Evolutionary conservation across 2,329 filamentous ascomycete genomes (phyloP).

Genomic region (Penicillium digitatum): DNA sequence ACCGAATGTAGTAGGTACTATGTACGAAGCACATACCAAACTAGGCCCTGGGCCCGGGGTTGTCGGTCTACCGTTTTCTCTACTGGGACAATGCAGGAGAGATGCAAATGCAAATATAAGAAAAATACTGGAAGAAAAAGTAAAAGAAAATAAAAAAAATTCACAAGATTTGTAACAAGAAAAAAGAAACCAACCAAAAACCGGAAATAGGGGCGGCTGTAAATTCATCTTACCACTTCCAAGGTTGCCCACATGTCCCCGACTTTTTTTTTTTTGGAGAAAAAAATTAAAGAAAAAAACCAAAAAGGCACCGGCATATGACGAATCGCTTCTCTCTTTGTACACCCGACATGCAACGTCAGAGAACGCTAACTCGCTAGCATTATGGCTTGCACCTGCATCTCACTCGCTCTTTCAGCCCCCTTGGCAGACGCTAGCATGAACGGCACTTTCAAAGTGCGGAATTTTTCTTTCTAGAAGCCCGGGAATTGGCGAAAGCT

Average conservation of each 20-base stretch:
- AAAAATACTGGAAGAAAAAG: not conserved
- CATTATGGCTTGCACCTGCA: not conserved
- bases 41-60: not conserved
- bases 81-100: not conserved
- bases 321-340: not conserved
- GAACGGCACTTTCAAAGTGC: slow-evolving; percentile 6
- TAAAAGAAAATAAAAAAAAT: not conserved
- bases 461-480: slow-evolving; percentile 22
- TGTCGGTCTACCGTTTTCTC: not conserved
- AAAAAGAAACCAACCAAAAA: not conserved
- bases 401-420: not conserved
- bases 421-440: slow-evolving; percentile 1
- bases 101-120: not conserved
- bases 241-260: not conserved
- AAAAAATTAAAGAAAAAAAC: not conserved
- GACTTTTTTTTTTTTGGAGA: not conserved
- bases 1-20: not conserved
- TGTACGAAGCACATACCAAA: too few species aligned
- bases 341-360: not conserved
- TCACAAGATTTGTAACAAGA: too few species aligned
- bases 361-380: not conserved
- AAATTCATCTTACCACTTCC: not conserved
- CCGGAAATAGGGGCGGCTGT: not conserved
- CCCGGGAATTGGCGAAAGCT: slow-evolving; percentile 9
- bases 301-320: not conserved